Evolutionary conservation across 148 eudicot genomes (phyloP), one percentile per base, ranked within the genome.

Genomic region (Amaranthus palmeri): DNA sequence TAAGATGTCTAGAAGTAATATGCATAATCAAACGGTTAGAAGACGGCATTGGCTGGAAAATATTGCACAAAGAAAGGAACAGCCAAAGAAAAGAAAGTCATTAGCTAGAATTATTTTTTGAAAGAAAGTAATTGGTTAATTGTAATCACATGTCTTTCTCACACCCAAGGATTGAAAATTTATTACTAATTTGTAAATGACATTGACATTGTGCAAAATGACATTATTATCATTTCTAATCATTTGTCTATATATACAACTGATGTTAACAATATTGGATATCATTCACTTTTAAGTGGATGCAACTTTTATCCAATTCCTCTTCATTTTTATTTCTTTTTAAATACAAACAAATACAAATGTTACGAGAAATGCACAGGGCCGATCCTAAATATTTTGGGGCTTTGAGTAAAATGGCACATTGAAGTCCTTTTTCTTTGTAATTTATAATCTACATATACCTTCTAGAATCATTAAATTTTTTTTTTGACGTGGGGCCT

Each of bases 91-190:
- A 46, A 8, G 3, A 15, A 62, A 47, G 48, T 12, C 36, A 42
- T 62, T 62, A 47, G 8, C 5, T 45, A 3, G n/a, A 46, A 15
- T 46, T 46, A 2, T 7, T 63, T 63, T 45, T 65, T 10, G 54
- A 69, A 69, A 69, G 49, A 54, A 54, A 54, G 40, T 3, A 13
- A 43, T 54, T 1, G 41, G 40, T 43, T 54, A 69, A 42, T 51
- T 68, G 60, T 54, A 42, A 69, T 50, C 72, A 69, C 72, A 69
- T 69, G 72, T 2, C 42, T 44, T 54, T n/a, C 44, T 14, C 47
- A 54, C 49, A 54, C 8, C 48, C 17, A 15, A 15, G 61, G 25
- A 57, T 6, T 9, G 5, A 17, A 18, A 10, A n/a, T 14, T 55
- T 4, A 14, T 55, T 14, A 2, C 17, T 55, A 4, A 5, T n/a